Percentiles rank a stretch among this genome's conserved stretches.
phyloP scores from a whole-genome alignment of 306 rosid species.

The Gastrolobium bilobum region DNA sequence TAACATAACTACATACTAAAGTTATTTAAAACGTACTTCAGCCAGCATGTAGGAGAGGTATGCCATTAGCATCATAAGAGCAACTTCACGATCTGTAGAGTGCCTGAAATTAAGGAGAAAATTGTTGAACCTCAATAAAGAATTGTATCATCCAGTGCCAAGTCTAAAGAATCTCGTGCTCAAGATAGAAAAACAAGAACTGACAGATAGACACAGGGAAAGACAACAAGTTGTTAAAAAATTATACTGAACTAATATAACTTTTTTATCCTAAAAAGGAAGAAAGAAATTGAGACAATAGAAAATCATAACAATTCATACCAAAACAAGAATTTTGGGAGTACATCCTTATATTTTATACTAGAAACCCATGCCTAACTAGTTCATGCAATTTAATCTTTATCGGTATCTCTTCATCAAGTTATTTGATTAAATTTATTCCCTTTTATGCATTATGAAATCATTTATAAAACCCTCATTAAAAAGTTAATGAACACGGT shows the following conservation, averaged over 20 bases:
- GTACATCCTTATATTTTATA: background rate
- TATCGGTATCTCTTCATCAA: background rate
- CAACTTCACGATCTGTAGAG: constrained; percentile 99
- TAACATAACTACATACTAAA: constrained; percentile 61
- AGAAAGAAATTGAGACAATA: background rate
- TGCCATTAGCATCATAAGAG: constrained; percentile 99
- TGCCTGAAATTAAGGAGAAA: constrained; percentile 73
- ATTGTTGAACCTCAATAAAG: constrained; percentile 33
- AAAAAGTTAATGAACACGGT: background rate
- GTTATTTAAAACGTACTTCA: constrained; percentile 72
- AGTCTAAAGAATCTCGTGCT: constrained; percentile 5
- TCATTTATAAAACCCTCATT: constrained; percentile 11
- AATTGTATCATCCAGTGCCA: constrained; percentile 23
- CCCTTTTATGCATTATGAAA: constrained; percentile 4
- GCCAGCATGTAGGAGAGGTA: constrained; percentile 98
- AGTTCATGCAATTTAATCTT: constrained; percentile 12
- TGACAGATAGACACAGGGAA: background rate
- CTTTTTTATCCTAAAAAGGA: background rate
- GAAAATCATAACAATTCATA: constrained; percentile 12
- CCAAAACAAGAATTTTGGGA: constrained; percentile 27
- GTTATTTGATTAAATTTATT: constrained; percentile 14
- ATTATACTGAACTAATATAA: constrained; percentile 11
- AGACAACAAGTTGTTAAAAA: background rate
- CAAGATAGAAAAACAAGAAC: constrained; percentile 34
- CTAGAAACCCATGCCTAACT: constrained; percentile 5